phyloP scores from a whole-genome alignment of 2,329 filamentous ascomycete species.

The Pseudogymnoascus sp. region DNA sequence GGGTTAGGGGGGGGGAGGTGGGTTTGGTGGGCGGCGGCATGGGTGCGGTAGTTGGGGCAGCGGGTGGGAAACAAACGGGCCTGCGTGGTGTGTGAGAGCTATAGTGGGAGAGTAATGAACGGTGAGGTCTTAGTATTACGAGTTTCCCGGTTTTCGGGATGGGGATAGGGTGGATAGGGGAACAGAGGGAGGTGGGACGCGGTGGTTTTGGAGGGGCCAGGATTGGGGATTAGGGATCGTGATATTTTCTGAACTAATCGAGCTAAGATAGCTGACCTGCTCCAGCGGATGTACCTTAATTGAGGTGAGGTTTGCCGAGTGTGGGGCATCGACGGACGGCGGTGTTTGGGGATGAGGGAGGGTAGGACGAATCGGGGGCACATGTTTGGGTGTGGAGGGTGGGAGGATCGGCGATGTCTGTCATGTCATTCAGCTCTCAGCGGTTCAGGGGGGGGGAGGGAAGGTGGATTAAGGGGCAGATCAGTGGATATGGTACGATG shows the following conservation, averaged over 20 bases:
- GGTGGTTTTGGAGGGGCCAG: neutral
- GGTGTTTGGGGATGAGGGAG: neutral
- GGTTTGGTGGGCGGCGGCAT: neutral
- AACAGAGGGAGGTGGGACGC: neutral
- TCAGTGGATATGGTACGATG: neutral
- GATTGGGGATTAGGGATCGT: neutral
- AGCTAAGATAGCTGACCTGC: conserved; percentile 3
- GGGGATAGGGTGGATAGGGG: neutral
- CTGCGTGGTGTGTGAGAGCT: neutral
- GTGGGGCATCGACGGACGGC: neutral
- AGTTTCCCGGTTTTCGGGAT: neutral
- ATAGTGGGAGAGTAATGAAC: neutral
- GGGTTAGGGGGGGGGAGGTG: neutral
- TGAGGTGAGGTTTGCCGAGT: neutral
- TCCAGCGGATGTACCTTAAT: neutral
- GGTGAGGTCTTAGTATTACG: no score
- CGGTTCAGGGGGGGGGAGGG: neutral
- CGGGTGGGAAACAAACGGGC: neutral
- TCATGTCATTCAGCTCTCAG: neutral
- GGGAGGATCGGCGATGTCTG: neutral
- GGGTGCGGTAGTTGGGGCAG: neutral
- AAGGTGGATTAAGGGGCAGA: neutral
- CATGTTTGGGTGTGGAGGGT: conserved; percentile 2
- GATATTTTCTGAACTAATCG: neutral
- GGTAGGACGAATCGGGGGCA: neutral